Conservation (phyloP, 2,329 filamentous ascomycete genomes). For the Xylaria sp. region DNA sequence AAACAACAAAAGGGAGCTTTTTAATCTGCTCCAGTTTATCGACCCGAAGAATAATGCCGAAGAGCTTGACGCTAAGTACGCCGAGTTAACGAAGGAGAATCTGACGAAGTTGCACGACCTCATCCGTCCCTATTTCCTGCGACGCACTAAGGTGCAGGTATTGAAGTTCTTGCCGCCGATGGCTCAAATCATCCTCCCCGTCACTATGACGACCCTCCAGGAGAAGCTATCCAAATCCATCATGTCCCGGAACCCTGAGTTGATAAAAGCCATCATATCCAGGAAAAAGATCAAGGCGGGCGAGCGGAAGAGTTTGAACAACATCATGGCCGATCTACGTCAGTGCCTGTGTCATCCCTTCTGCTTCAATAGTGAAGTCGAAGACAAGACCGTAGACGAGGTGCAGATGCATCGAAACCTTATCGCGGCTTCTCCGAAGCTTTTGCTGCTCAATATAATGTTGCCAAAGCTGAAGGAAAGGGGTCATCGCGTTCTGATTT, state of each 20-base stretch:
- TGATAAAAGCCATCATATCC: conserved; percentile 85
- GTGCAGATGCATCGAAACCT: conserved; percentile 74
- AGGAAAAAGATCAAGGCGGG: conserved; percentile 65
- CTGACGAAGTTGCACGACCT: conserved; percentile 78
- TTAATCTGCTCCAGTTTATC: conserved; percentile 95
- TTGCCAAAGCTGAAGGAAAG: conserved; percentile 83
- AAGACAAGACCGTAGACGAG: conserved; percentile 70
- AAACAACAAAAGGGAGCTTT: conserved; percentile 92
- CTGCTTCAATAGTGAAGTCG: conserved; percentile 86
- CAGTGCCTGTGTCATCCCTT: conserved; percentile 97
- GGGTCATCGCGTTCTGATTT: conserved; percentile 89
- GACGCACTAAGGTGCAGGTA: conserved; percentile 86
- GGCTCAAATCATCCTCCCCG: conserved; percentile 90
- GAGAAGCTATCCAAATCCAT: conserved; percentile 95
- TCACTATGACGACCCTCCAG: conserved; percentile 93
- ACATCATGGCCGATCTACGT: conserved; percentile 91
- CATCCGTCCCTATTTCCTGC: conserved; percentile 72
- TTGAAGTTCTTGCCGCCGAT: conserved; percentile 90
- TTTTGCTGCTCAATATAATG: conserved; percentile 81
- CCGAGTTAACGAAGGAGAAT: conserved; percentile 80
- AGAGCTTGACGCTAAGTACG: conserved; percentile 73
- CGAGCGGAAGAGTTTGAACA: conserved; percentile 83
- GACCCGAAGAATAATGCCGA: conserved; percentile 72
- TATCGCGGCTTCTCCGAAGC: conserved; percentile 87
- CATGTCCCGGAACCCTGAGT: conserved; percentile 82